phyloP scores from a whole-genome alignment of 2,329 filamentous ascomycete species.

The Fusarium metavorans region DNA sequence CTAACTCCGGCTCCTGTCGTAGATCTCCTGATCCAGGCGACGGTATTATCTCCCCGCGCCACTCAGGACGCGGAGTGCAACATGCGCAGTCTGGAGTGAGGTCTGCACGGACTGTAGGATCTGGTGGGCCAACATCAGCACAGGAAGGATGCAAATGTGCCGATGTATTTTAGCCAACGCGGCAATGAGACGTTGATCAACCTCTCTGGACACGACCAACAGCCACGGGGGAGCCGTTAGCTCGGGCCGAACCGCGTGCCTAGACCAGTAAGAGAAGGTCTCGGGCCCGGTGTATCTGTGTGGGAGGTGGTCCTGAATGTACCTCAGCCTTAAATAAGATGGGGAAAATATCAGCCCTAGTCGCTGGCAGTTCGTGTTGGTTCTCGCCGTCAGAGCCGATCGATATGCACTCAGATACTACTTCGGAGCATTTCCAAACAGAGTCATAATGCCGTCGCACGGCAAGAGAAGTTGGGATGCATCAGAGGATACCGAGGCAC shows the following conservation, averaged over 20 bases:
- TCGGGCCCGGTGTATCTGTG: background rate
- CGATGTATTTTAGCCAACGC: constrained; percentile 3
- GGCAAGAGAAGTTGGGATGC: constrained; percentile 23
- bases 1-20: background rate
- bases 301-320: background rate
- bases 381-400: background rate
- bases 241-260: constrained; percentile 12
- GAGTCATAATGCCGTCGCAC: constrained; percentile 16
- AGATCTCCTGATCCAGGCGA: constrained; percentile 5
- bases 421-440: background rate
- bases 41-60: constrained; percentile 7
- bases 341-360: background rate
- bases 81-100: background rate
- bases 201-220: background rate
- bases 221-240: background rate
- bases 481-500: constrained; percentile 14
- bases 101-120: background rate
- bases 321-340: constrained; percentile 19
- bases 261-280: constrained; percentile 3
- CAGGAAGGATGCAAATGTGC: constrained; percentile 24
- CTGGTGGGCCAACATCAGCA: constrained; percentile 24
- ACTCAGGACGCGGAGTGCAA: background rate
- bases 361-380: background rate
- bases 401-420: background rate
- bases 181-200: background rate